Conservation (phyloP, 2,329 filamentous ascomycete genomes). For the Pyrenochaeta sp. region DNA sequence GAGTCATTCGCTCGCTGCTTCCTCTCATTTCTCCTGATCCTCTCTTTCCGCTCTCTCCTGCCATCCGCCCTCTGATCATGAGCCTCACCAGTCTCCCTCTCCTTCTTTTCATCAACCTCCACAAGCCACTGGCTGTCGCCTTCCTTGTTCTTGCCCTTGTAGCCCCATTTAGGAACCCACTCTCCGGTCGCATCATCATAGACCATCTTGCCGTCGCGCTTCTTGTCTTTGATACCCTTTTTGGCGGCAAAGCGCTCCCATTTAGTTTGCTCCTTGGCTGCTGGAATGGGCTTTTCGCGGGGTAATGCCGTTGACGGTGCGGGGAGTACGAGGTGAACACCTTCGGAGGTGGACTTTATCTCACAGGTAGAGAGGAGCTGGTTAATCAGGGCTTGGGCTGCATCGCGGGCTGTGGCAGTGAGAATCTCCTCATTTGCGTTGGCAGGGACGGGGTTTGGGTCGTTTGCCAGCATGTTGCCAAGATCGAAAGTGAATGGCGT, state of each 20-base stretch:
- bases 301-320: slow-evolving; percentile 74
- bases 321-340: slow-evolving; percentile 84
- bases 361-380: slow-evolving; percentile 90
- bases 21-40: slow-evolving; percentile 53
- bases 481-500: slow-evolving; percentile 94
- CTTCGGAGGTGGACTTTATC: slow-evolving; percentile 71
- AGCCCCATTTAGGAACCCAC: slow-evolving; percentile 96
- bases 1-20: slow-evolving; percentile 65
- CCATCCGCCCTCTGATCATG: slow-evolving; percentile 64
- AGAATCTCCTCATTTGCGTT: slow-evolving; percentile 72
- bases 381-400: slow-evolving; percentile 91
- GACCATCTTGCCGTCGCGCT: slow-evolving; percentile 79
- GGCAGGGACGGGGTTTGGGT: slow-evolving; percentile 81
- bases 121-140: slow-evolving; percentile 88
- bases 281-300: slow-evolving; percentile 89
- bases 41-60: slow-evolving; percentile 67
- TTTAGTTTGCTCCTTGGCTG: slow-evolving; percentile 83
- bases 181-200: slow-evolving; percentile 86
- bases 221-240: slow-evolving; percentile 95
- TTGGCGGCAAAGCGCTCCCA: slow-evolving; percentile 97
- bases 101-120: slow-evolving; percentile 79
- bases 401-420: slow-evolving; percentile 80
- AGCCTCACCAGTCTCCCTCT: slow-evolving; percentile 71
- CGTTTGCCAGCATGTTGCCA: slow-evolving; percentile 82
- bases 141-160: slow-evolving; percentile 87